Conservation (phyloP, 2,329 filamentous ascomycete genomes). For the Fusarium brachygibbosum region DNA sequence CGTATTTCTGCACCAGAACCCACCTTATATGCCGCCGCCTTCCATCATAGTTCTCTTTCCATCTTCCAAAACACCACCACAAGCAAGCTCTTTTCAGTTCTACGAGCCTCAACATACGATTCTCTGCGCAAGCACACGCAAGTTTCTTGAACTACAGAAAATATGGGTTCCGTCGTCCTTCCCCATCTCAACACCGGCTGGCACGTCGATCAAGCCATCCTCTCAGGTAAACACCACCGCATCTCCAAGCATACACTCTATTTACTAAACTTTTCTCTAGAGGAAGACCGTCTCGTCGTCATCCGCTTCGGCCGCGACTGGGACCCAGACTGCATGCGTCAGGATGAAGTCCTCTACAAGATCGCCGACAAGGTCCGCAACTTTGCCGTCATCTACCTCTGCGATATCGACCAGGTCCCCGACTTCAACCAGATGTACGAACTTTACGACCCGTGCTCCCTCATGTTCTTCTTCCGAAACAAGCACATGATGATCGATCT, state of each 20-base stretch:
- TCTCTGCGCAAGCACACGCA: background rate
- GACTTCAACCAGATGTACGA: constrained; percentile 98
- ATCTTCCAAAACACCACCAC: constrained; percentile 7
- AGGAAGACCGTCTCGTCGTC: constrained; percentile 92
- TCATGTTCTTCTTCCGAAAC: constrained; percentile 98
- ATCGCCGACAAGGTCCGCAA: constrained; percentile 96
- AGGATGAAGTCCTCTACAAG: constrained; percentile 94
- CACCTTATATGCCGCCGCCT: constrained; percentile 16
- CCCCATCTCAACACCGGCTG: constrained; percentile 92
- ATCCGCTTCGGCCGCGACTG: constrained; percentile 93
- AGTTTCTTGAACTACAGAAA: background rate
- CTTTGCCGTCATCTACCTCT: constrained; percentile 92
- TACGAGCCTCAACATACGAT: background rate
- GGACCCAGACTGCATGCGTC: constrained; percentile 77
- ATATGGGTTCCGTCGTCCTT: constrained; percentile 86
- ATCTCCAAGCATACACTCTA: no score
- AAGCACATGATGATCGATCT: constrained; percentile 99
- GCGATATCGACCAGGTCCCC: constrained; percentile 90
- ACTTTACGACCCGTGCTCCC: constrained; percentile 89
- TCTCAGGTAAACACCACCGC: constrained; percentile 52
- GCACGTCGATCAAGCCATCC: constrained; percentile 98
- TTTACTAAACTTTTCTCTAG: constrained; percentile 53
- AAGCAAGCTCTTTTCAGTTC: background rate
- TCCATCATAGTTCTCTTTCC: constrained; percentile 33
- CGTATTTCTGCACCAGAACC: background rate